Conservation (phyloP, 2,329 filamentous ascomycete species). For the Penicillium thymicola region DNA sequence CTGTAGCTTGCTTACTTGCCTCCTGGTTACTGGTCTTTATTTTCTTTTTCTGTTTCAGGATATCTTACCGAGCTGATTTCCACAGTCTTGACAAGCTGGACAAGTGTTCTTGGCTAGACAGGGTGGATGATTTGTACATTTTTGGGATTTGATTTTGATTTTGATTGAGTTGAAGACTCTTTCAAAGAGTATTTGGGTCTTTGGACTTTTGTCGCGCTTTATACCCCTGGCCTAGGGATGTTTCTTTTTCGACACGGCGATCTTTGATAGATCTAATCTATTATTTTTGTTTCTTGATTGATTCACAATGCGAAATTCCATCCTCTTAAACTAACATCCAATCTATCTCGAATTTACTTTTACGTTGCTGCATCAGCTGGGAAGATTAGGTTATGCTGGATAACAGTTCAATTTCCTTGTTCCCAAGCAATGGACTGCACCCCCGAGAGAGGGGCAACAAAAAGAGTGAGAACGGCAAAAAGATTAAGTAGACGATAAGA, state of each 20-base stretch:
- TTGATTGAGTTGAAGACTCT: not conserved
- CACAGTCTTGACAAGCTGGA: not conserved
- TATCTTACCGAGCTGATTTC: not conserved
- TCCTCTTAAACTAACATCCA: not conserved
- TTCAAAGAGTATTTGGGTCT: not conserved
- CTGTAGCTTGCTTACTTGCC: constrained; percentile 15
- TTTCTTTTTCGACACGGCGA: constrained; percentile 6
- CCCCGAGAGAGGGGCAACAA: not conserved
- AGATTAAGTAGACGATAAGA: constrained; percentile 16
- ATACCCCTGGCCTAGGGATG: constrained; percentile 7
- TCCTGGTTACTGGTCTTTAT: not conserved
- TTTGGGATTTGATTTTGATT: constrained; percentile 4
- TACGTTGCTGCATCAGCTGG: not conserved
- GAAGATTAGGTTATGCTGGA: not conserved
- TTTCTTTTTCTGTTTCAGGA: constrained; percentile 1
- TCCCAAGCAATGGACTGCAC: constrained; percentile 12
- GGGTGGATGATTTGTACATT: constrained; percentile 12
- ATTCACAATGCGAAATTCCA: not conserved
- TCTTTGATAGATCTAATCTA: constrained; percentile 20
- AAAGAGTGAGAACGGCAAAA: constrained; percentile 4
- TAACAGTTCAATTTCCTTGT: constrained; percentile 11
- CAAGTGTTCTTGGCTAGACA: not conserved
- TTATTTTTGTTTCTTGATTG: not conserved
- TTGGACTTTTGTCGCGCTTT: not conserved
- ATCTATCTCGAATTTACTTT: not conserved